Percentiles rank a stretch among this genome's conserved stretches.
Conservation (phyloP, 208 protist species). For the Trypanosomatidae sp. region DNA sequence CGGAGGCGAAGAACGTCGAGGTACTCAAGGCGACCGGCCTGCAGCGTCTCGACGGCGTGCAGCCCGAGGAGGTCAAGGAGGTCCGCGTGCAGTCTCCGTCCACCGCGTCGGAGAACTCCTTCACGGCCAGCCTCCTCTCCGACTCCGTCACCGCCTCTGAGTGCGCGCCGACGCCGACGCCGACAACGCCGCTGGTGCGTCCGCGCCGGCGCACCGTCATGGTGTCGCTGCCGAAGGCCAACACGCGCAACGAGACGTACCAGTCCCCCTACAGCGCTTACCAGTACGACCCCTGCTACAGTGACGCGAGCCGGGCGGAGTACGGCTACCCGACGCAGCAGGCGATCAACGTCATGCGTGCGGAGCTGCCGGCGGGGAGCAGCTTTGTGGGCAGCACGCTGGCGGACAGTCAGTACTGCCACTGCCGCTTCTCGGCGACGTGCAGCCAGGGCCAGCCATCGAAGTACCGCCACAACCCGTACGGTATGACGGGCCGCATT, state of each 20-base stretch:
- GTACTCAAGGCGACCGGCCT: conserved; percentile 64
- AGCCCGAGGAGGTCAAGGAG: no score
- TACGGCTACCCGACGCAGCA: conserved; percentile 25
- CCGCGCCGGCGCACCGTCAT: conserved; percentile 54
- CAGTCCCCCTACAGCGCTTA: conserved; percentile 29
- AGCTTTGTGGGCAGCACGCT: no score
- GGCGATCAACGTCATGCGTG: no score
- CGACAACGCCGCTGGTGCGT: conserved; percentile 13
- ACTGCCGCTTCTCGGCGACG: conserved; percentile 51
- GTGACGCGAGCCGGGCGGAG: no score
- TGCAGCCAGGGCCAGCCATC: conserved; percentile 60
- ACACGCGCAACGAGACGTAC: conserved; percentile 28
- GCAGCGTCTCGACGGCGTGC: conserved; percentile 72
- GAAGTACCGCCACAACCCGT: conserved; percentile 88
- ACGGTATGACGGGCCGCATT: conserved; percentile 40
- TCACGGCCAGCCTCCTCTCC: conserved; percentile 18
- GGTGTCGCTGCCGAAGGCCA: conserved; percentile 57
- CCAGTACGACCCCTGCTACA: conserved; percentile 24
- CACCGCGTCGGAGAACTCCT: conserved; percentile 18
- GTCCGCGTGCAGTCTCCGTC: not conserved
- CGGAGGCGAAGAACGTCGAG: conserved; percentile 64
- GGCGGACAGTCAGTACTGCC: no score
- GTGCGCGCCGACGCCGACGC: not conserved
- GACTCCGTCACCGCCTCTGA: conserved; percentile 11
- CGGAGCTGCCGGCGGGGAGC: no score